Evolutionary conservation across 306 rosid genomes (phyloP).

Genomic region (Astragalus glycyphyllos): DNA sequence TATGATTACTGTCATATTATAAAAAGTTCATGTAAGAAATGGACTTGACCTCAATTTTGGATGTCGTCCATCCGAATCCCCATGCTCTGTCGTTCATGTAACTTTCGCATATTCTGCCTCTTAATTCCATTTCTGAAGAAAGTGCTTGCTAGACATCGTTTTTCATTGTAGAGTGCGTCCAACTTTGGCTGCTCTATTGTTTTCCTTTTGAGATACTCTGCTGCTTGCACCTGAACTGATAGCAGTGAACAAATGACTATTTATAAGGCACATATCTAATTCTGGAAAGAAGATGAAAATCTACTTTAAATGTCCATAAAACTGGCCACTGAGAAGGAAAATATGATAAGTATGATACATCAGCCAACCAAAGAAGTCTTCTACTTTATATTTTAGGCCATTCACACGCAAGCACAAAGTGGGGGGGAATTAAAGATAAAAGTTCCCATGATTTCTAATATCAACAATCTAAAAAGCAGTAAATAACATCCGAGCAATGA

Average conservation of each 20-base stretch:
- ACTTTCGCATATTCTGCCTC: conserved; percentile 58
- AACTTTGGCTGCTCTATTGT: conserved; percentile 38
- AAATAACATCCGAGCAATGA: conserved; percentile 2
- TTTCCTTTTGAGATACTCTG: conserved; percentile 67
- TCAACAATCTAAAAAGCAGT: conserved; percentile 1
- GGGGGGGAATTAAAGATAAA: background rate
- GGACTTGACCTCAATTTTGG: conserved; percentile 43
- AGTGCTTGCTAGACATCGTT: conserved; percentile 62
- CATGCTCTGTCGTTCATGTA: conserved; percentile 51
- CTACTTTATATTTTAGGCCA: too few relatives aligned
- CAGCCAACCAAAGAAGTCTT: too few relatives aligned
- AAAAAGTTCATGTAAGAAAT: too few relatives aligned
- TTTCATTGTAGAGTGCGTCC: conserved; percentile 36
- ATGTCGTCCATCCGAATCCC: conserved; percentile 31
- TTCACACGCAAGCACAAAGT: conserved; percentile 6
- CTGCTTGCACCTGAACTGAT: conserved; percentile 75
- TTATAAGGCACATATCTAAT: conserved; percentile 19
- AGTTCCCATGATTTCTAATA: conserved; percentile 14
- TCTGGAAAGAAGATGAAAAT: conserved; percentile 1
- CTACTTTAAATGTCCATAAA: conserved; percentile 13
- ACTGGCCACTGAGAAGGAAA: too few relatives aligned
- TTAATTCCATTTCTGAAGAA: conserved; percentile 70
- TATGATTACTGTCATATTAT: too few relatives aligned
- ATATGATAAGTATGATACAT: too few relatives aligned
- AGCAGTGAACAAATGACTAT: conserved; percentile 39